These are phyloP conservation scores for Paecilomyces niveus DNA, from an alignment of 2,329 filamentous ascomycete genomes.

Conservation along the genomic window DNA sequence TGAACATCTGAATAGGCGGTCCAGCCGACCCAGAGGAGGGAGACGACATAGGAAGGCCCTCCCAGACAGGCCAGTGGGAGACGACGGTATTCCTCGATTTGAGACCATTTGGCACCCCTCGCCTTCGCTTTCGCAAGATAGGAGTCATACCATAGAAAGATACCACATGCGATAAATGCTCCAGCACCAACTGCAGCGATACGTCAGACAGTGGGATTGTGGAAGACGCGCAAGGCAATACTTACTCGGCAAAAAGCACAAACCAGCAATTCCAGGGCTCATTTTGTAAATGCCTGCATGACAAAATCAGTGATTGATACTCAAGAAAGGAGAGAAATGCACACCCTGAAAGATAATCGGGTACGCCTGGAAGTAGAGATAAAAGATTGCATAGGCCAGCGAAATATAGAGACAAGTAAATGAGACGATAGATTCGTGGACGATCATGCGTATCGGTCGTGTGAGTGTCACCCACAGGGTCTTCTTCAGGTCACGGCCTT, in stretches of 20 bases:
- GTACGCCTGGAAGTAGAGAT: constrained; percentile 71
- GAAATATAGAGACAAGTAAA: constrained; percentile 64
- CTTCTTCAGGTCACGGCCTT: constrained; percentile 39
- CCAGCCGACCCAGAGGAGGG: constrained; percentile 43
- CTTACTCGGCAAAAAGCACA: constrained; percentile 29
- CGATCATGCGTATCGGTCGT: constrained; percentile 63
- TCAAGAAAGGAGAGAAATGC: background rate
- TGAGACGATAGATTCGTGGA: constrained; percentile 65
- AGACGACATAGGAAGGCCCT: constrained; percentile 50
- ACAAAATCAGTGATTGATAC: constrained; percentile 32
- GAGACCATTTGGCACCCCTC: constrained; percentile 48
- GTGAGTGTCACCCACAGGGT: constrained; percentile 58
- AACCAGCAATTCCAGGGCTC: constrained; percentile 25
- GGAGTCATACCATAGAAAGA: constrained; percentile 62
- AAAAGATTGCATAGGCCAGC: constrained; percentile 60
- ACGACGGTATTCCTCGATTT: constrained; percentile 53
- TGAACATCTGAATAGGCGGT: constrained; percentile 24
- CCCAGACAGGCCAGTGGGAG: constrained; percentile 64
- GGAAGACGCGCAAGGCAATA: background rate
- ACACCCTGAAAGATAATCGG: constrained; percentile 57
- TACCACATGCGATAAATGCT: constrained; percentile 49
- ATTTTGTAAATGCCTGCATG: constrained; percentile 25
- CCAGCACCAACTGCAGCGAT: constrained; percentile 49
- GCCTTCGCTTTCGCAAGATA: constrained; percentile 49
- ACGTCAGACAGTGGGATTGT: background rate